Evolutionary conservation across 1,284 basidiomycete species (phyloP).

Genomic region (Calocybe gambosa): DNA sequence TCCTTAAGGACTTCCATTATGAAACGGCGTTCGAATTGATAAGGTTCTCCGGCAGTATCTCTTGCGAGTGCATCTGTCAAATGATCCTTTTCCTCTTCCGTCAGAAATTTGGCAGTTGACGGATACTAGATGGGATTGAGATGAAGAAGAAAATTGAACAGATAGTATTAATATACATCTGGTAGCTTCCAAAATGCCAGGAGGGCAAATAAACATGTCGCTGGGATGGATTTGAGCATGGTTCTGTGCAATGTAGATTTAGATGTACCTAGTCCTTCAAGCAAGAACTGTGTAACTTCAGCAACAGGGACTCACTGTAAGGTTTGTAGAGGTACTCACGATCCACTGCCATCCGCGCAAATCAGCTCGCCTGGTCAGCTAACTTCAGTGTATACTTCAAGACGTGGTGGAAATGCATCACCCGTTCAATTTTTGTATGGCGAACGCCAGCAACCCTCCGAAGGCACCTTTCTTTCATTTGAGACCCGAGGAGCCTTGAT

Average conservation of each 20-base stretch:
- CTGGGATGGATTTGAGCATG: background rate
- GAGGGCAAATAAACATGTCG: conserved; percentile 19
- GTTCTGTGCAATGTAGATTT: background rate
- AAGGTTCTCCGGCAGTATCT: conserved; percentile 24
- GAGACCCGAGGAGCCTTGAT: background rate
- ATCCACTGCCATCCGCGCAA: conserved; percentile 27
- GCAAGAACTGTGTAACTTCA: conserved; percentile 17
- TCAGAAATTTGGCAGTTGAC: conserved; percentile 35
- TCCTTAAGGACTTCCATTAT: conserved; percentile 21
- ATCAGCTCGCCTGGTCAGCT: conserved; percentile 17
- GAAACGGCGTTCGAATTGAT: conserved; percentile 23
- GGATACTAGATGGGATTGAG: conserved; percentile 26
- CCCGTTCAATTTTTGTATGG: conserved; percentile 24
- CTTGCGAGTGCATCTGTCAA: conserved; percentile 26
- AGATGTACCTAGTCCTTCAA: conserved; percentile 21
- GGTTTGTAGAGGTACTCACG: conserved; percentile 14
- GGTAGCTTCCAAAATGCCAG: conserved; percentile 19
- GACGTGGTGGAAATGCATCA: conserved; percentile 2
- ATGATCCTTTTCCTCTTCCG: conserved; percentile 22
- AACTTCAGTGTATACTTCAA: background rate
- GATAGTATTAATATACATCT: conserved; percentile 17
- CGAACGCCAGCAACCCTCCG: conserved; percentile 23
- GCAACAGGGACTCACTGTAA: background rate
- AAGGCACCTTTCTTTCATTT: conserved; percentile 19
- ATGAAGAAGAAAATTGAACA: background rate